Conservation (phyloP, 768 basidiomycete species). For the Russula lepida region DNA sequence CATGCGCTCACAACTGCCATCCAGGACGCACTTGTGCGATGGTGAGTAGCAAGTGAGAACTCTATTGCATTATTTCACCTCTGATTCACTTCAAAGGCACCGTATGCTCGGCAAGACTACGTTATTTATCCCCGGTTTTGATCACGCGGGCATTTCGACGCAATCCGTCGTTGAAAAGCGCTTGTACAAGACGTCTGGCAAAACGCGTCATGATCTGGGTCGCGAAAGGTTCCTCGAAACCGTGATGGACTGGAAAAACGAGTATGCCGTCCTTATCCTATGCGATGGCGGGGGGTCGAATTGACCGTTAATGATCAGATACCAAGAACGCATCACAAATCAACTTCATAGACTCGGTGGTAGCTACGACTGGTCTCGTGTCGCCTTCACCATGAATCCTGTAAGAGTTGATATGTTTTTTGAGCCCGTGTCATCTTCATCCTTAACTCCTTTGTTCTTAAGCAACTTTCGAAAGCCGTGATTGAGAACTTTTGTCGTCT, state of each 20-base stretch:
- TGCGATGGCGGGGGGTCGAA: not conserved
- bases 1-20: slow-evolving; percentile 89
- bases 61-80: not conserved
- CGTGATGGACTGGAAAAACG: slow-evolving; percentile 95
- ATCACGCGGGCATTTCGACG: slow-evolving; percentile 97
- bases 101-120: slow-evolving; percentile 93
- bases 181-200: slow-evolving; percentile 70
- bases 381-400: slow-evolving; percentile 92
- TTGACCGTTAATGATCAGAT: slow-evolving; percentile 38
- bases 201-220: slow-evolving; percentile 90
- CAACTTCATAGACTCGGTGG: slow-evolving; percentile 86
- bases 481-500: slow-evolving; percentile 85
- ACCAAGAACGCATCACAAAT: slow-evolving; percentile 85
- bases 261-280: slow-evolving; percentile 43
- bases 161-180: slow-evolving; percentile 97
- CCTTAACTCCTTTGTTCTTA: not conserved
- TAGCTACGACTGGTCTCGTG: slow-evolving; percentile 90
- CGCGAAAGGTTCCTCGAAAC: slow-evolving; percentile 84
- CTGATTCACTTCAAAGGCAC: slow-evolving; percentile 46
- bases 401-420: slow-evolving; percentile 33
- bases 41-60: slow-evolving; percentile 40
- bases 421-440: not conserved
- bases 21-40: slow-evolving; percentile 83
- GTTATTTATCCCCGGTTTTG: slow-evolving; percentile 89
- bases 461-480: slow-evolving; percentile 75